Evolutionary conservation across 306 rosid genomes (phyloP).

Genomic region (Abrus precatorius): DNA sequence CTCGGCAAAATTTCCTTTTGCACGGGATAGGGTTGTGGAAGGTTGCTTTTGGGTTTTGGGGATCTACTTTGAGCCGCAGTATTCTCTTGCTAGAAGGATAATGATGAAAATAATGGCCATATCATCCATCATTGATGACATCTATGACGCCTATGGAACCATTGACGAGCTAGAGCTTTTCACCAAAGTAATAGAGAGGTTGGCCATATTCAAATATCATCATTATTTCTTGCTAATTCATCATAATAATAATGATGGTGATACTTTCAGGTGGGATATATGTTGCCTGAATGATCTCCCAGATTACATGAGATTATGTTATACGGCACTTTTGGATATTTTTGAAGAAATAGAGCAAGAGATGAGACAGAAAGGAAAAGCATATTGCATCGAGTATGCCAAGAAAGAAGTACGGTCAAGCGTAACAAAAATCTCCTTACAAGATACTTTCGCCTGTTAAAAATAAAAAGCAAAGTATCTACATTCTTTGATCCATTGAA

Average conservation of each 20-base stretch:
- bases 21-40: conserved; percentile 64
- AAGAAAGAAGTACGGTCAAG: not conserved
- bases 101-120: conserved; percentile 10
- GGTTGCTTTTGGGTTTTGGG: conserved; percentile 58
- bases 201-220: not conserved
- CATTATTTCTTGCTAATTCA: too few relatives aligned
- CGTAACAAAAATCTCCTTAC: not conserved
- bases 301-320: conserved; percentile 42
- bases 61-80: conserved; percentile 44
- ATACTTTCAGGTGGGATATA: conserved; percentile 40
- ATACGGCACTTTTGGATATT: conserved; percentile 5
- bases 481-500: not conserved
- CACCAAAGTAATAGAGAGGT: conserved; percentile 63
- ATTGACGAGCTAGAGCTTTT: conserved; percentile 59
- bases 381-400: conserved; percentile 12
- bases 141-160: conserved; percentile 64
- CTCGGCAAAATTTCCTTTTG: conserved; percentile 41
- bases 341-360: conserved; percentile 48
- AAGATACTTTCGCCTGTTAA: not conserved
- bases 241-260: too few relatives aligned
- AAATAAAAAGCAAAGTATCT: not conserved
- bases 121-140: conserved; percentile 53
- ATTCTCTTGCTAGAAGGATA: conserved; percentile 47
- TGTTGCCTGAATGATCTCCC: conserved; percentile 45
- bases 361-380: conserved; percentile 38